Evolutionary conservation across 1,284 basidiomycete species (phyloP).

Genomic region (Termitomyces sp.): DNA sequence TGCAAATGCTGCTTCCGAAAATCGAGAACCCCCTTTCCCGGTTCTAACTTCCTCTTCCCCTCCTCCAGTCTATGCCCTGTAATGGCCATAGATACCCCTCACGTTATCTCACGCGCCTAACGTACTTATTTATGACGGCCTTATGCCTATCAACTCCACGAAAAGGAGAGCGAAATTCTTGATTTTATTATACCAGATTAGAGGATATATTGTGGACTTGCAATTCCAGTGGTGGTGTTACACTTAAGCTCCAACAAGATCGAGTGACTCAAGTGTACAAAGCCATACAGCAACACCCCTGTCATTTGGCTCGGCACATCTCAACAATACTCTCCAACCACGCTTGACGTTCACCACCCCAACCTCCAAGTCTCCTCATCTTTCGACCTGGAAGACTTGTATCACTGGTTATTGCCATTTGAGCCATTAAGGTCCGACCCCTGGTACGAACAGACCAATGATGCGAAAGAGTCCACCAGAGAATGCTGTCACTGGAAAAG

Average conservation of each 20-base stretch:
- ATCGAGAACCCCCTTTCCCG: constrained; percentile 8
- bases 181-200: neutral
- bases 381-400: constrained; percentile 26
- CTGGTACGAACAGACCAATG: constrained; percentile 32
- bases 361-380: constrained; percentile 44
- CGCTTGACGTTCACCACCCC: constrained; percentile 28
- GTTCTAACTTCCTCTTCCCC: constrained; percentile 1
- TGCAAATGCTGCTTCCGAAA: neutral
- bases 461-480: constrained; percentile 52
- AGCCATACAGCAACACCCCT: too few species aligned
- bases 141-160: neutral
- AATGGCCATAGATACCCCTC: neutral
- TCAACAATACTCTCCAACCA: constrained; percentile 34
- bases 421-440: constrained; percentile 24
- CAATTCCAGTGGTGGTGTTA: too few species aligned
- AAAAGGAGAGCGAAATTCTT: neutral
- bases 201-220: neutral
- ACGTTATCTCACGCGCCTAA: neutral
- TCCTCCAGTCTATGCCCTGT: constrained; percentile 7
- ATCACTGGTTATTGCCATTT: constrained; percentile 19
- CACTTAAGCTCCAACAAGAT: too few species aligned
- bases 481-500: constrained; percentile 49
- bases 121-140: neutral
- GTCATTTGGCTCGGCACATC: constrained; percentile 21
- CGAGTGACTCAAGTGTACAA: too few species aligned